phyloP scores from a whole-genome alignment of 2,329 filamentous ascomycete genomes.

The Ceratocystis ficicola region DNA sequence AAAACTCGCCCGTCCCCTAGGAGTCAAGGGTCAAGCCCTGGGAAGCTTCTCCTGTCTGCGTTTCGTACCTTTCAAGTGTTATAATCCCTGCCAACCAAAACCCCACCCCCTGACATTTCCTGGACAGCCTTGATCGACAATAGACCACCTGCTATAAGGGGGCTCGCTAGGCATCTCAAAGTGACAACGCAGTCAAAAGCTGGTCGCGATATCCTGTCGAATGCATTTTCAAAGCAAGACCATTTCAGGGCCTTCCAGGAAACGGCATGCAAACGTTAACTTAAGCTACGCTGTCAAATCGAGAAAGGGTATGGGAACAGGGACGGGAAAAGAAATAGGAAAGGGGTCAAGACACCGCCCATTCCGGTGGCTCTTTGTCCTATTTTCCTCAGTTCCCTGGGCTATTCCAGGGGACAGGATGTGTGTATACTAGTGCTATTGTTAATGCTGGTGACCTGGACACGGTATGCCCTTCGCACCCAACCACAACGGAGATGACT shows the following conservation, averaged over 20 bases:
- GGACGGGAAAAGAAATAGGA: too few relatives aligned
- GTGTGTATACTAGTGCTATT: too few relatives aligned
- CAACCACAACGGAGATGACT: slow-evolving; percentile 1
- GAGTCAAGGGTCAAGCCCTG: neutral
- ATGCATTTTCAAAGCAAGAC: neutral
- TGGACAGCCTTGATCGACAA: neutral
- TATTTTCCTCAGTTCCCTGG: neutral
- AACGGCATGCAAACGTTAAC: neutral
- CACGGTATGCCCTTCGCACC: neutral
- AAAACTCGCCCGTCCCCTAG: neutral
- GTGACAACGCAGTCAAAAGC: neutral
- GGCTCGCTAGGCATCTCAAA: neutral
- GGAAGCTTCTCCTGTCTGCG: slow-evolving; percentile 4
- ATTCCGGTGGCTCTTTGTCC: neutral
- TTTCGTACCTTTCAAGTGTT: slow-evolving; percentile 4
- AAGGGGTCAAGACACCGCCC: neutral
- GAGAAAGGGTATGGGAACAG: neutral
- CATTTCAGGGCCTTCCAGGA: neutral
- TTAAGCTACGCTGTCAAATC: neutral
- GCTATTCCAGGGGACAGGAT: neutral
- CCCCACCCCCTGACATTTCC: slow-evolving; percentile 7
- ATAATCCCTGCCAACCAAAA: neutral
- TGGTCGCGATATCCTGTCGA: neutral
- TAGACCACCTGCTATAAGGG: neutral
- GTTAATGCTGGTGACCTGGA: neutral